A percentile compares a stretch with the other conserved stretches of the same genome.
Evolutionary conservation across 139 green algal genomes (phyloP).

Genomic region (Nannochloris sp.): DNA sequence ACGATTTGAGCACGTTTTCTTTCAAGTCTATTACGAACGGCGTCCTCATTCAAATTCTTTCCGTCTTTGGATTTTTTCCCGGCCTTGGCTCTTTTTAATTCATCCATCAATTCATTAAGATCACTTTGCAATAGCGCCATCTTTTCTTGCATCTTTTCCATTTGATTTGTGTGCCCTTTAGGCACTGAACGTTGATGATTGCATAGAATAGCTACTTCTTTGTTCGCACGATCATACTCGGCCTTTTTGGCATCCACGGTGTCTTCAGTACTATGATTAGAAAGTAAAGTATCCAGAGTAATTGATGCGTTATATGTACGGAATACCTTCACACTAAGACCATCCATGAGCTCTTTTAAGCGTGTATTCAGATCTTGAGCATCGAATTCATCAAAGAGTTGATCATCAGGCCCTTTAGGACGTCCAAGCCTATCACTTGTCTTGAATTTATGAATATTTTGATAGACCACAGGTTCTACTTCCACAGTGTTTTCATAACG

Average conservation of each 20-base stretch:
- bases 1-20: constrained; percentile 55
- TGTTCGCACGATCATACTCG: constrained; percentile 95
- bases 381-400: constrained; percentile 93
- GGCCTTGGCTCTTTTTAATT: constrained; percentile 47
- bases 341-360: constrained; percentile 94
- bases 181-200: constrained; percentile 93
- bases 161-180: constrained; percentile 79
- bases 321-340: constrained; percentile 96
- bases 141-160: constrained; percentile 68
- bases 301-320: constrained; percentile 98
- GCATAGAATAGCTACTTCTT: constrained; percentile 98
- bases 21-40: constrained; percentile 26
- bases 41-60: constrained; percentile 36
- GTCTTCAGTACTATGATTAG: constrained; percentile 26
- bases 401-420: constrained; percentile 60
- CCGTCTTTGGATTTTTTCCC: constrained; percentile 40
- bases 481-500: constrained; percentile 91
- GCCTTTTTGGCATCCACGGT: constrained; percentile 46
- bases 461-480: constrained; percentile 72
- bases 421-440: not conserved
- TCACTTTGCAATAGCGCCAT: constrained; percentile 46
- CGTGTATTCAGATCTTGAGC: constrained; percentile 85
- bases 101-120: constrained; percentile 51
- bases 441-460: constrained; percentile 69
- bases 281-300: constrained; percentile 80